Evolutionary conservation across 2,329 filamentous ascomycete genomes (phyloP).

Genomic region (Epicoccum sorghinum): DNA sequence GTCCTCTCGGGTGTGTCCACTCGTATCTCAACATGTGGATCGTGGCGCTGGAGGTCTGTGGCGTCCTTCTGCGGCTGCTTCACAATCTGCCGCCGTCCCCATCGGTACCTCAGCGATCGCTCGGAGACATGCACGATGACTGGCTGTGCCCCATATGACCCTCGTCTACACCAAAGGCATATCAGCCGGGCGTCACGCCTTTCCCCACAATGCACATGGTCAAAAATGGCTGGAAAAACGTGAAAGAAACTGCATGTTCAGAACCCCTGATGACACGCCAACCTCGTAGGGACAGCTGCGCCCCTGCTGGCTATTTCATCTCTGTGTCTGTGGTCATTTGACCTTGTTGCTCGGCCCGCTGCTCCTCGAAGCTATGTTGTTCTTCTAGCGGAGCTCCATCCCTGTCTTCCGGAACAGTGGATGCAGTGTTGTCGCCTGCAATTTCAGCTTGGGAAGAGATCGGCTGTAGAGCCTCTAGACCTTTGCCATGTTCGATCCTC

Average conservation of each 20-base stretch:
- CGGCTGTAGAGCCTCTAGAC: conserved; percentile 60
- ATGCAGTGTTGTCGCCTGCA: conserved; percentile 41
- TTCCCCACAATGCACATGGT: conserved; percentile 43
- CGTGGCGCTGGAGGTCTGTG: conserved; percentile 40
- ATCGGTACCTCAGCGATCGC: conserved; percentile 33
- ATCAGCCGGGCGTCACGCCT: conserved; percentile 36
- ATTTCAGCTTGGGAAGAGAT: conserved; percentile 41
- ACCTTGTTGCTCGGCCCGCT: conserved; percentile 46
- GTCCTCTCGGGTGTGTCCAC: conserved; percentile 26
- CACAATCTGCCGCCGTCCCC: conserved; percentile 18
- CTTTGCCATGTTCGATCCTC: conserved; percentile 78
- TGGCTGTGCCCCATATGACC: conserved; percentile 27
- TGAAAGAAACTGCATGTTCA: conserved; percentile 16
- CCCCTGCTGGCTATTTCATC: conserved; percentile 38
- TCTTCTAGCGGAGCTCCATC: conserved; percentile 45
- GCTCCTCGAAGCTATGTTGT: conserved; percentile 48
- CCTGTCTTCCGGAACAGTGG: conserved; percentile 44
- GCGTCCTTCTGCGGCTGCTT: conserved; percentile 31
- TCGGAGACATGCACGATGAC: conserved; percentile 34
- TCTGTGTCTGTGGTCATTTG: conserved; percentile 44
- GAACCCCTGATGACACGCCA: conserved; percentile 26
- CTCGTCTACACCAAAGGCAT: conserved; percentile 13
- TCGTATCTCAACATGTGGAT: conserved; percentile 17
- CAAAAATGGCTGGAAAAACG: conserved; percentile 24
- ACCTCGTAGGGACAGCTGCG: conserved; percentile 34